These are phyloP conservation scores for Sanghuangporus baumii DNA, from an alignment of 1,284 basidiomycete species.

Conservation along the genomic window DNA sequence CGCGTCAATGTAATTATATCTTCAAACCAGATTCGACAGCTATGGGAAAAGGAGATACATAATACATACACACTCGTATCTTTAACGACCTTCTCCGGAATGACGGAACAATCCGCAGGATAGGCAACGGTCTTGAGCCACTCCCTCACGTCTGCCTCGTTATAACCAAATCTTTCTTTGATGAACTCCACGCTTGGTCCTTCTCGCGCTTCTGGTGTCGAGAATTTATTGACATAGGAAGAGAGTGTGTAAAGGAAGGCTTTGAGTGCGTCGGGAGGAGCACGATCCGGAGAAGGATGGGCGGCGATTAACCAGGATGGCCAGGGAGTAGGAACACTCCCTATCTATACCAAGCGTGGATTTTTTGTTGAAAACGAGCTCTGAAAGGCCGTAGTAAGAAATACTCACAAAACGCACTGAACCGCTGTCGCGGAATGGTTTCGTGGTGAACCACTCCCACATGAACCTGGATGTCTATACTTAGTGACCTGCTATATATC, in stretches of 20 bases:
- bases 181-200: conserved; percentile 71
- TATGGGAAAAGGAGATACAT: conserved; percentile 23
- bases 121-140: conserved; percentile 82
- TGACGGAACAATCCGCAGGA: conserved; percentile 57
- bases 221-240: conserved; percentile 61
- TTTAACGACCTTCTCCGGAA: conserved; percentile 57
- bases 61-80: conserved; percentile 67
- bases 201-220: conserved; percentile 56
- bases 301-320: conserved; percentile 93
- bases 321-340: conserved; percentile 90
- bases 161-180: conserved; percentile 73
- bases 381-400: background rate
- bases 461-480: conserved; percentile 39
- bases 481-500: background rate
- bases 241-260: conserved; percentile 64
- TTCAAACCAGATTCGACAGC: background rate
- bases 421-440: conserved; percentile 81
- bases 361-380: background rate
- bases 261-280: conserved; percentile 44
- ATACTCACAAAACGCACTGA: conserved; percentile 75
- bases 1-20: conserved; percentile 1
- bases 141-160: conserved; percentile 71
- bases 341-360: conserved; percentile 48
- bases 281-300: conserved; percentile 53
- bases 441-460: conserved; percentile 99